A percentile compares a stretch with the other conserved stretches of the same genome.
Evolutionary conservation across 495 filamentous ascomycete genomes (phyloP).

Genomic region (Cercophora samala): DNA sequence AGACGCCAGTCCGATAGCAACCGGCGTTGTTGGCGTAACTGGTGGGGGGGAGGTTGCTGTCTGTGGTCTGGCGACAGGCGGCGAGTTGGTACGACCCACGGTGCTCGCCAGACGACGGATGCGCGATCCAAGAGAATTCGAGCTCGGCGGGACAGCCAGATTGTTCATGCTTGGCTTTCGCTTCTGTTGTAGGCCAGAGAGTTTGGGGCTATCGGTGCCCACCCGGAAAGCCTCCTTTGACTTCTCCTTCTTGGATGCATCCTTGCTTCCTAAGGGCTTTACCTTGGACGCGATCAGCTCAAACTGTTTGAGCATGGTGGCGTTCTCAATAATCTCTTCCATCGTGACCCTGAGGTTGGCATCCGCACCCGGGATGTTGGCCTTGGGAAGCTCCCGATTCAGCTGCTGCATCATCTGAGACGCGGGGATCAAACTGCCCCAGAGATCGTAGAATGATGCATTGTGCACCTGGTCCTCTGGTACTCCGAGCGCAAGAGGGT

Average conservation of each 20-base stretch:
- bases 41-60: conserved; percentile 9
- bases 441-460: conserved; percentile 49
- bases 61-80: conserved; percentile 8
- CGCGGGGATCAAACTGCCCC: conserved; percentile 46
- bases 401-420: conserved; percentile 44
- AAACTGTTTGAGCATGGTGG: conserved; percentile 49
- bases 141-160: conserved; percentile 9
- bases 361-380: conserved; percentile 21
- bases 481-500: conserved; percentile 39
- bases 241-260: conserved; percentile 15
- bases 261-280: conserved; percentile 23
- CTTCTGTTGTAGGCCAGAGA: conserved; percentile 12
- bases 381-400: conserved; percentile 37
- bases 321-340: conserved; percentile 47
- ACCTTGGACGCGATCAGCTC: conserved; percentile 45
- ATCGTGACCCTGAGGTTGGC: conserved; percentile 35
- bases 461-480: conserved; percentile 42
- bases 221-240: conserved; percentile 25
- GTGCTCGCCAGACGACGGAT: conserved; percentile 35
- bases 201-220: conserved; percentile 22
- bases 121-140: conserved; percentile 27
- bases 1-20: conserved; percentile 27
- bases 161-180: conserved; percentile 32
- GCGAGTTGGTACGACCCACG: conserved; percentile 21
- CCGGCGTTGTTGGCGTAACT: conserved; percentile 16